phyloP scores from a whole-genome alignment of 495 filamentous ascomycete species.

The Jackrogersella minutella region DNA sequence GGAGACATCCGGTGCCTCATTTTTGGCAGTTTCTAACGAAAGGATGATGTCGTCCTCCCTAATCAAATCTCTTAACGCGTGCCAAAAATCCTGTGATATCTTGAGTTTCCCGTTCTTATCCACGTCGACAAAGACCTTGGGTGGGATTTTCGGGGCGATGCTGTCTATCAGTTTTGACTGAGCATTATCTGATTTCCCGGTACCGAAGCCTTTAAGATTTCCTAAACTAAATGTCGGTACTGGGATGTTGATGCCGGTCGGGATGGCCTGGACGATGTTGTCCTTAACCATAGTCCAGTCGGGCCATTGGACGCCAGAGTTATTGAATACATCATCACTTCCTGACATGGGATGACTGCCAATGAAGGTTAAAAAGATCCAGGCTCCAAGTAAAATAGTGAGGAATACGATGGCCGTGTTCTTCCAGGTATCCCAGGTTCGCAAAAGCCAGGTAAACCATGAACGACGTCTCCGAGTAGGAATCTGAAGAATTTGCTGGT shows the following conservation, averaged over 20 bases:
- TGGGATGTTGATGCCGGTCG: not conserved
- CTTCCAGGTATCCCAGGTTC: not conserved
- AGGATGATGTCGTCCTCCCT: slow-evolving; percentile 45
- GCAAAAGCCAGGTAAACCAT: not conserved
- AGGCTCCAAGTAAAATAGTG: slow-evolving; percentile 1
- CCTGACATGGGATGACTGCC: not conserved
- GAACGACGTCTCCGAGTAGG: not conserved
- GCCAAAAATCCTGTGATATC: slow-evolving; percentile 64
- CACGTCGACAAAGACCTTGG: slow-evolving; percentile 48
- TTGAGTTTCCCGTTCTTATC: slow-evolving; percentile 52
- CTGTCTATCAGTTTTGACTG: slow-evolving; percentile 30
- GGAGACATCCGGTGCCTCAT: slow-evolving; percentile 30
- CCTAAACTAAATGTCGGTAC: not conserved
- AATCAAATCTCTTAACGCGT: slow-evolving; percentile 54
- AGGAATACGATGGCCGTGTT: slow-evolving; percentile 1
- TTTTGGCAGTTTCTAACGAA: slow-evolving; percentile 38
- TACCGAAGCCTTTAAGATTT: not conserved
- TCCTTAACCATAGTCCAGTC: not conserved
- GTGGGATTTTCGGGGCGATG: slow-evolving; percentile 49
- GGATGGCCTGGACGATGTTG: not conserved
- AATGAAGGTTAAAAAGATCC: slow-evolving; percentile 8
- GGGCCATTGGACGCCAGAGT: not conserved
- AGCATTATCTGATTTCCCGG: not conserved
- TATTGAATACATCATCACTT: not conserved
- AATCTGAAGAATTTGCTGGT: not conserved